Evolutionary conservation across 352 stramenopile genomes (phyloP).

Genomic region (Pythium graminicola): DNA sequence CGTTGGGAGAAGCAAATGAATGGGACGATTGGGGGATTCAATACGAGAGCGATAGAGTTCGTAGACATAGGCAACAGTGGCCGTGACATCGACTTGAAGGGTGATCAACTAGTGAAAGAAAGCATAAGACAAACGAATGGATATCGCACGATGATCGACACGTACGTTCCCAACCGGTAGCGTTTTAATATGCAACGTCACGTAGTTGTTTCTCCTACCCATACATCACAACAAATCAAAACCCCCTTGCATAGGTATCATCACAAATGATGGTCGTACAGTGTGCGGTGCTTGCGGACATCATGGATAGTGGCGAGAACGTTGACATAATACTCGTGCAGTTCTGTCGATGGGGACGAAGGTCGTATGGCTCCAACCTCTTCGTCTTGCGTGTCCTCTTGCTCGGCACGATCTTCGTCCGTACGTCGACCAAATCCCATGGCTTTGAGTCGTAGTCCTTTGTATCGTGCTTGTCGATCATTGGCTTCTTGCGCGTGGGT

Average conservation of each 20-base stretch:
- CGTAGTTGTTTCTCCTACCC: conserved; percentile 42
- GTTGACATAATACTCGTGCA: conserved; percentile 40
- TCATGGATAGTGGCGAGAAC: conserved; percentile 44
- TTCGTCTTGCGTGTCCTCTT: not conserved
- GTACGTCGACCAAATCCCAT: conserved; percentile 23
- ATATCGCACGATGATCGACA: not conserved
- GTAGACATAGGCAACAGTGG: conserved; percentile 60
- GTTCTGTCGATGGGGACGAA: conserved; percentile 5
- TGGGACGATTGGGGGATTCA: conserved; percentile 45
- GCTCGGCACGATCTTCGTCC: not conserved
- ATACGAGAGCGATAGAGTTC: conserved; percentile 65
- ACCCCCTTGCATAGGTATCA: not conserved
- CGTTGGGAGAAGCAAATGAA: conserved; percentile 66
- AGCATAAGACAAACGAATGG: not conserved
- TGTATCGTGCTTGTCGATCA: conserved; percentile 35
- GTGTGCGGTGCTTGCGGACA: conserved; percentile 46
- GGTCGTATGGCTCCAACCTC: not conserved
- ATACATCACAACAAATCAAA: not conserved
- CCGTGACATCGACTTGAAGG: conserved; percentile 47
- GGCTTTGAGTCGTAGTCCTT: conserved; percentile 41
- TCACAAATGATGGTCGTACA: conserved; percentile 30
- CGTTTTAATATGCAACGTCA: conserved; percentile 68
- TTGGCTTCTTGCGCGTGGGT: conserved; percentile 43
- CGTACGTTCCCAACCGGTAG: conserved; percentile 67
- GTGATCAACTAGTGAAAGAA: conserved; percentile 35